Percentiles rank a stretch among this genome's conserved stretches.
Conservation (phyloP, 306 rosid genomes). For the Coriaria nepalensis region DNA sequence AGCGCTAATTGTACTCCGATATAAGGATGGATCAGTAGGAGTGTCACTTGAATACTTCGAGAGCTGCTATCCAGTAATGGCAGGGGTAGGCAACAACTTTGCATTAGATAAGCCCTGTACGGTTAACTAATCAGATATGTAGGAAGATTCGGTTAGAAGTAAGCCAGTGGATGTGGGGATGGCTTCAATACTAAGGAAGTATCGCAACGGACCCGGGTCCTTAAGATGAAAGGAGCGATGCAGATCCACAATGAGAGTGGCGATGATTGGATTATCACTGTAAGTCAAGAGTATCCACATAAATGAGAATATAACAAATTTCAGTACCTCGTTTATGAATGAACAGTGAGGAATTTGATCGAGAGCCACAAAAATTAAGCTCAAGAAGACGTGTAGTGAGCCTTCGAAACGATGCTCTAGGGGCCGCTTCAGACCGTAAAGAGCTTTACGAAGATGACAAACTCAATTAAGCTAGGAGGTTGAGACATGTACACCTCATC, state of each 20-base stretch:
- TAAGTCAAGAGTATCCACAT: too few species aligned
- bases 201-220: too few species aligned
- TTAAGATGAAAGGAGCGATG: too few species aligned
- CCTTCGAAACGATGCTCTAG: neutral
- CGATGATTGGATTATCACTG: too few species aligned
- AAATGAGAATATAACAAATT: too few species aligned
- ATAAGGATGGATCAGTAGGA: neutral
- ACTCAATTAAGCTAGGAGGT: neutral
- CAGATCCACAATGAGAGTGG: too few species aligned
- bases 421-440: neutral
- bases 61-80: neutral
- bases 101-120: too few species aligned
- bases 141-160: too few species aligned
- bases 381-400: neutral
- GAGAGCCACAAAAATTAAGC: neutral
- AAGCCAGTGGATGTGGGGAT: too few species aligned
- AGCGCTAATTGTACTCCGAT: neutral
- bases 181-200: too few species aligned
- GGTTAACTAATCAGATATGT: too few species aligned
- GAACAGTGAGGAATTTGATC: neutral
- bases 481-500: neutral
- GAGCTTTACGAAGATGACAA: neutral
- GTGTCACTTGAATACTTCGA: neutral
- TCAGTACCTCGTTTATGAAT: neutral
- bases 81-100: too few species aligned